phyloP scores from a whole-genome alignment of 768 basidiomycete genomes.

The Termitomyces sp. region DNA sequence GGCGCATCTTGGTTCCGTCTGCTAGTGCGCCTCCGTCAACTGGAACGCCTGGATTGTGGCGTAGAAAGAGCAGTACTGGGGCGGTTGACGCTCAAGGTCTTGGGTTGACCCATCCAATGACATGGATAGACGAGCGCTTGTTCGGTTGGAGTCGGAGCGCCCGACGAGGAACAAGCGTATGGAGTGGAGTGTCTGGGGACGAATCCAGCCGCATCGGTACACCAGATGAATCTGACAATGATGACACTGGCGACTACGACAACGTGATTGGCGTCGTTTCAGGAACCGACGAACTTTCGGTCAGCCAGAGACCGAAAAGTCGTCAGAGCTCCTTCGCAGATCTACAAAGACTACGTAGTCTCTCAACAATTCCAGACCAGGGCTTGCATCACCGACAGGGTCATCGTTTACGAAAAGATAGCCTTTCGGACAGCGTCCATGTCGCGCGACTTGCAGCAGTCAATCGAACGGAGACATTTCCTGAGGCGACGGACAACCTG shows the following conservation, averaged over 20 bases:
- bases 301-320: constrained; percentile 43
- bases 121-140: constrained; percentile 90
- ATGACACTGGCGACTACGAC: constrained; percentile 89
- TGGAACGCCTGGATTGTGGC: constrained; percentile 68
- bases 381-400: constrained; percentile 36
- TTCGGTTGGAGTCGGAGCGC: constrained; percentile 88
- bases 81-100: constrained; percentile 84
- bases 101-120: constrained; percentile 86
- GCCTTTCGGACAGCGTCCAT: constrained; percentile 57
- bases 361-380: constrained; percentile 25
- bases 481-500: constrained; percentile 56
- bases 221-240: constrained; percentile 78
- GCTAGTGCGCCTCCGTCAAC: constrained; percentile 79
- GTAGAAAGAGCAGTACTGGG: constrained; percentile 73
- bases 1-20: constrained; percentile 78
- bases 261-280: constrained; percentile 70
- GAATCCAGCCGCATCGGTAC: constrained; percentile 60
- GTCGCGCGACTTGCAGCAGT: constrained; percentile 59
- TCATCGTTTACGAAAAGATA: constrained; percentile 51
- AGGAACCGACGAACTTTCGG: constrained; percentile 37
- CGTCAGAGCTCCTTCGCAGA: constrained; percentile 78
- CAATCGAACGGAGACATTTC: constrained; percentile 52
- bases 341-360: constrained; percentile 55
- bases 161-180: constrained; percentile 77
- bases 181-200: constrained; percentile 55